phyloP scores from a whole-genome alignment of 1,139 yeast genomes.

The Kodamaea derodonti region DNA sequence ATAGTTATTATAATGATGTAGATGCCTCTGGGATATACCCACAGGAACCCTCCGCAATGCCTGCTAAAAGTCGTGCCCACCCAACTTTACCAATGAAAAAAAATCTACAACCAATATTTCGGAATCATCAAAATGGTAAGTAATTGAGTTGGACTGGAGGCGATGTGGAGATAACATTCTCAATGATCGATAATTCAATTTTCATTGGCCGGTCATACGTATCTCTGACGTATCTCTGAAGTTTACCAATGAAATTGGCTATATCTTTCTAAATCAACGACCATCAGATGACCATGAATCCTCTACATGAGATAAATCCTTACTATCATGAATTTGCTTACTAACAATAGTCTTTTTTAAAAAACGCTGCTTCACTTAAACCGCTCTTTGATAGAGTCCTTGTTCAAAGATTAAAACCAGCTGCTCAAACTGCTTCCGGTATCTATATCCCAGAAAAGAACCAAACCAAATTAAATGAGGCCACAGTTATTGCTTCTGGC shows the following conservation, averaged over 20 bases:
- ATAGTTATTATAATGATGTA: too few relatives aligned
- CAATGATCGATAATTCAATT: too few relatives aligned
- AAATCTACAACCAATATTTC: background rate
- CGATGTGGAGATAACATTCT: too few relatives aligned
- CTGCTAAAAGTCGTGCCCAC: background rate
- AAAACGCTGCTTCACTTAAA: slow-evolving; percentile 80
- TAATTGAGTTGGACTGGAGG: too few relatives aligned
- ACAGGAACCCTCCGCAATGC: background rate
- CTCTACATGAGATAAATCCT: too few relatives aligned
- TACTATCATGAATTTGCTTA: too few relatives aligned
- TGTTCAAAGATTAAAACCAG: slow-evolving; percentile 91
- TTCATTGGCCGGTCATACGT: too few relatives aligned
- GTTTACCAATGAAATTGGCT: too few relatives aligned
- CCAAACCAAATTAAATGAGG: slow-evolving; percentile 87
- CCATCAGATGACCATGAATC: too few relatives aligned
- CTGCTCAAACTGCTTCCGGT: slow-evolving; percentile 90
- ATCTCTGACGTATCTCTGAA: too few relatives aligned
- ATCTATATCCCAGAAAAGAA: slow-evolving; percentile 95
- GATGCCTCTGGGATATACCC: too few relatives aligned
- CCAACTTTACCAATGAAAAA: background rate
- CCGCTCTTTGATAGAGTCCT: slow-evolving; percentile 95
- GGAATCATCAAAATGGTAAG: slow-evolving; percentile 3
- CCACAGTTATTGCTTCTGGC: slow-evolving; percentile 76
- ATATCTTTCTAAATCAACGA: too few relatives aligned
- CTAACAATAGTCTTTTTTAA: slow-evolving; percentile 51